Percentiles rank a stretch among this genome's conserved stretches.
These are phyloP conservation scores for Naegleria gruberi DNA, from an alignment of 208 protist species.

Conservation along the genomic window DNA sequence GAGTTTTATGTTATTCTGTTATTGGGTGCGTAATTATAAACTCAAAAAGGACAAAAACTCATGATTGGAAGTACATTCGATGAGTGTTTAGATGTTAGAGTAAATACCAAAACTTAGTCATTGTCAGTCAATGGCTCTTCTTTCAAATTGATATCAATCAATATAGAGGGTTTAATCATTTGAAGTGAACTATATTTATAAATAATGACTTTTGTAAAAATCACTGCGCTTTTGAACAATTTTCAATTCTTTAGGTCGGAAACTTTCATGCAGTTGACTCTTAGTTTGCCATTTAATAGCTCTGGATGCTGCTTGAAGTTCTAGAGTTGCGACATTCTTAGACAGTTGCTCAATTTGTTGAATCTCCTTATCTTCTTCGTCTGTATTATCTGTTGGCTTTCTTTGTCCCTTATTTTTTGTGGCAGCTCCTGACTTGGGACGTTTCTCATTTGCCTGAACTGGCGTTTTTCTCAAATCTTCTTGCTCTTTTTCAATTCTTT, in stretches of 20 bases:
- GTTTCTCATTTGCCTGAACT: not conserved
- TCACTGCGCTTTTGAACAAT: not conserved
- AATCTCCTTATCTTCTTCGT: not conserved
- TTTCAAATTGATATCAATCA: no score
- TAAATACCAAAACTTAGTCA: no score
- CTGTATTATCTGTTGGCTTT: not conserved
- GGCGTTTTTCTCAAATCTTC: not conserved
- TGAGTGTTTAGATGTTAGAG: no score
- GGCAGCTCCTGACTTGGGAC: not conserved
- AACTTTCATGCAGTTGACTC: not conserved
- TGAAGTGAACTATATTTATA: not conserved
- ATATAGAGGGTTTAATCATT: no score
- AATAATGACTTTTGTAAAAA: not conserved
- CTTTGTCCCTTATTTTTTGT: not conserved
- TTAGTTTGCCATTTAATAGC: not conserved
- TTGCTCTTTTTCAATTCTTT: not conserved
- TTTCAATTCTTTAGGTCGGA: not conserved
- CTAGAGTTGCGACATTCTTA: not conserved
- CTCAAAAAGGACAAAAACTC: no score
- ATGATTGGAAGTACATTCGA: no score
- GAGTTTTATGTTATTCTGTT: no score
- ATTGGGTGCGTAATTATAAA: no score
- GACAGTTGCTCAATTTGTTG: not conserved
- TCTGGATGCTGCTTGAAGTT: not conserved
- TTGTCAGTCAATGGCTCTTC: no score